These are phyloP conservation scores for Clitoria ternatea DNA, from an alignment of 306 rosid genomes.

Conservation along the genomic window DNA sequence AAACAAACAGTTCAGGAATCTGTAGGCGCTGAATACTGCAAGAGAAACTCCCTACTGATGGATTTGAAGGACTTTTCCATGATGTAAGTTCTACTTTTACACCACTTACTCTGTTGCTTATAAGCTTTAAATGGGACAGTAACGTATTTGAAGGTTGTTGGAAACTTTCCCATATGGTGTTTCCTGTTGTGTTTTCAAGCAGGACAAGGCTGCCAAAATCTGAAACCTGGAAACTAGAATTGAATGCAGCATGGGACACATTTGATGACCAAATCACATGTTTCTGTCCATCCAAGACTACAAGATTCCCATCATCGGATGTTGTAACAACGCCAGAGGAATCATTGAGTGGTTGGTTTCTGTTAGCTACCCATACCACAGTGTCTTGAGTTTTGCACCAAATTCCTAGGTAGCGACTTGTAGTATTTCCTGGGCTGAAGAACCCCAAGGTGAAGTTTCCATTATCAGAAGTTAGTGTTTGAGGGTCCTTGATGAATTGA, in stretches of 20 bases:
- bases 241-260: background rate
- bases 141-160: constrained; percentile 23
- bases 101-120: background rate
- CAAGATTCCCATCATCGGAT: constrained; percentile 20
- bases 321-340: constrained; percentile 22
- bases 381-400: constrained; percentile 26
- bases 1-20: constrained; percentile 8
- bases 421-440: constrained; percentile 29
- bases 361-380: constrained; percentile 44
- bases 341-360: constrained; percentile 31
- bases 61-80: constrained; percentile 34
- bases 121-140: constrained; percentile 21
- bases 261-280: constrained; percentile 25
- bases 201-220: constrained; percentile 39
- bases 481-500: constrained; percentile 6
- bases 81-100: background rate
- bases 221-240: constrained; percentile 11
- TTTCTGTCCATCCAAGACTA: constrained; percentile 19
- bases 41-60: constrained; percentile 16
- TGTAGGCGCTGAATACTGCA: background rate
- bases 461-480: constrained; percentile 11
- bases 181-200: background rate
- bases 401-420: constrained; percentile 30
- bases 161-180: constrained; percentile 37
- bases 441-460: constrained; percentile 38